Base-by-base conservation (phyloP, 2,329 filamentous ascomycete genomes). In the Botrytis pseudocinerea region DNA sequence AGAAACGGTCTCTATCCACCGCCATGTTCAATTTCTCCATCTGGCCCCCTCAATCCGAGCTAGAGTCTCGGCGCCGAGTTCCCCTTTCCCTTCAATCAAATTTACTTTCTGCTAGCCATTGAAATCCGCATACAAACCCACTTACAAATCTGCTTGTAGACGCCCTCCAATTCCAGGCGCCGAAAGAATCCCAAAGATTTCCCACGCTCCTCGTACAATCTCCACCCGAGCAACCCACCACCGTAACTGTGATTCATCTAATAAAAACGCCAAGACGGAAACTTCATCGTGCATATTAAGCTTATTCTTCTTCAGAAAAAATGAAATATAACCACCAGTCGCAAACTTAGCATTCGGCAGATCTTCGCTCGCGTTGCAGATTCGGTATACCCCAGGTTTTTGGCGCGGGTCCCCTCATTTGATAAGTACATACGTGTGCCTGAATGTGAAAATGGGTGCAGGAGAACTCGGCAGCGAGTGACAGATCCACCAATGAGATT, bases 401-500 rank as follows among this genome's bases (percentile, higher is more conserved):
- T 22, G 12, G 46, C 44, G 44, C 44, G 35, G 64, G 46, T 40
- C 46, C 25, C 35, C 61, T 42, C 38, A 63, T 42, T 28, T 57
- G 51, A 44, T 9, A 44, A 28, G 7, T 25, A 38, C 6, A 25
- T 42, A 63, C 44, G 16, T 68, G 42, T 64, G 62, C 62, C 62
- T 68, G 64, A 22, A 54, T n/a, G 46, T 35, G 64, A 28, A 28
- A 54, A 54, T 40, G 46, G 14, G 14, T 40, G 46, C 28, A 32
- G 40, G 61, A 22, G 12, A 32, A 22, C 28, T 28, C 40, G 25
- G 32, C 44, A 22, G 46, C 22, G 10, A 16, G n/a, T 54, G 8
- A 4, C 22, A 40, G 46, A 54, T 68, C 64, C 64, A 68, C 46
- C 64, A 68, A 68, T 54, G 12, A 68, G 12, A 35, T 54, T 40